These are phyloP conservation scores for Biscogniauxia mediterranea DNA, from an alignment of 2,329 filamentous ascomycete genomes.

Conservation along the genomic window DNA sequence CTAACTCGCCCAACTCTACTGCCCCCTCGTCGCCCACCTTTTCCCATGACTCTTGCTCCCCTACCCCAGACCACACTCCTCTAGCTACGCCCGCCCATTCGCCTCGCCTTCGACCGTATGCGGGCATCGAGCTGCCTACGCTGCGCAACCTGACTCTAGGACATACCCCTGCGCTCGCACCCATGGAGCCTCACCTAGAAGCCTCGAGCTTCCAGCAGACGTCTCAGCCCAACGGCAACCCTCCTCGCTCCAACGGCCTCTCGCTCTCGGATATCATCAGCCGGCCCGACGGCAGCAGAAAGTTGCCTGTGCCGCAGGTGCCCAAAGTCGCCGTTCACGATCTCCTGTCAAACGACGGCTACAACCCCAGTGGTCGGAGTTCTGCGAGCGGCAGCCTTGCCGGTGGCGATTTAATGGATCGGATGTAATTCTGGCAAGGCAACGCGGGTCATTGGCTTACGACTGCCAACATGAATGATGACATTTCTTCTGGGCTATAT, in stretches of 20 bases:
- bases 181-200: conserved; percentile 57
- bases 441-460: conserved; percentile 12
- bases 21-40: conserved; percentile 95
- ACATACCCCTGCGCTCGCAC: conserved; percentile 56
- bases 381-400: conserved; percentile 76
- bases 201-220: conserved; percentile 38
- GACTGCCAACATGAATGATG: conserved; percentile 31
- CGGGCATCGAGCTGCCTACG: conserved; percentile 79
- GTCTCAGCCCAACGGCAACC: conserved; percentile 52
- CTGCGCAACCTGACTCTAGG: conserved; percentile 65
- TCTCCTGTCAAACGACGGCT: conserved; percentile 64
- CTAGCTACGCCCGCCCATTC: conserved; percentile 94
- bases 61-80: conserved; percentile 97
- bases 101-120: conserved; percentile 80
- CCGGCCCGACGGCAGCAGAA: conserved; percentile 79
- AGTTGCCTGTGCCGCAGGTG: conserved; percentile 87
- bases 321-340: conserved; percentile 88
- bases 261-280: conserved; percentile 92
- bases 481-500: conserved; percentile 28
- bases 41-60: conserved; percentile 91
- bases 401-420: conserved; percentile 65
- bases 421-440: conserved; percentile 36
- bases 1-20: conserved; percentile 92
- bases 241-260: conserved; percentile 61
- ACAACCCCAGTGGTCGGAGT: conserved; percentile 71